Evolutionary conservation across 176 grass and related monocot species (phyloP).

Genomic region (Oryza glumipatula): DNA sequence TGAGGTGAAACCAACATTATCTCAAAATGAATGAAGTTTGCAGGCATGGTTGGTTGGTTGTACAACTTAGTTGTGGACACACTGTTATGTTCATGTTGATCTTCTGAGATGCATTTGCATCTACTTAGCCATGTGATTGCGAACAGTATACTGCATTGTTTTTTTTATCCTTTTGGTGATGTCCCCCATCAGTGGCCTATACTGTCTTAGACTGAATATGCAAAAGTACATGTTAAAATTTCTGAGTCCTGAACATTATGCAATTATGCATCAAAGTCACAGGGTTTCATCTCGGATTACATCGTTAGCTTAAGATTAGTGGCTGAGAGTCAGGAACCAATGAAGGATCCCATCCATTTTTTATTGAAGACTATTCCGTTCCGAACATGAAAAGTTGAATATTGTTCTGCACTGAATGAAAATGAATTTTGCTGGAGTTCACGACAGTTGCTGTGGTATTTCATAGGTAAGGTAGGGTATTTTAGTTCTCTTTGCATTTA

Average conservation of each 20-base stretch:
- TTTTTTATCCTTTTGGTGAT: not conserved
- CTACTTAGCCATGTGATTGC: not conserved
- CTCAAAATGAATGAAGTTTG: conserved; percentile 1
- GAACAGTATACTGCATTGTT: conserved; percentile 3
- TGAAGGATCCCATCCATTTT: not conserved
- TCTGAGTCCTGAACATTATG: not conserved
- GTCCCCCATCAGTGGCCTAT: not conserved
- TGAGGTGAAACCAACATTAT: conserved; percentile 1
- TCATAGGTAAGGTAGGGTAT: too few relatives aligned
- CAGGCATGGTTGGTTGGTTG: not conserved
- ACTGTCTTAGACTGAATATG: not conserved
- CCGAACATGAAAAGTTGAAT: not conserved
- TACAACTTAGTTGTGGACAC: not conserved
- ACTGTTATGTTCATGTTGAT: not conserved
- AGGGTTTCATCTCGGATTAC: not conserved
- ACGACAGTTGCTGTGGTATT: not conserved
- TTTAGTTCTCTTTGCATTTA: not conserved
- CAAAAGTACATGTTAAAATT: not conserved
- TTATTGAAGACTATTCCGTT: not conserved
- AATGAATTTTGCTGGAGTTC: not conserved
- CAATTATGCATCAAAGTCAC: not conserved
- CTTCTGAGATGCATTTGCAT: not conserved
- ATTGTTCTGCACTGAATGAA: not conserved
- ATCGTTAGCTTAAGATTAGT: not conserved
- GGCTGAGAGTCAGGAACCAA: not conserved